Base-by-base conservation (phyloP, 108 stramenopile genomes). In the Aurantiochytrium sp. region DNA sequence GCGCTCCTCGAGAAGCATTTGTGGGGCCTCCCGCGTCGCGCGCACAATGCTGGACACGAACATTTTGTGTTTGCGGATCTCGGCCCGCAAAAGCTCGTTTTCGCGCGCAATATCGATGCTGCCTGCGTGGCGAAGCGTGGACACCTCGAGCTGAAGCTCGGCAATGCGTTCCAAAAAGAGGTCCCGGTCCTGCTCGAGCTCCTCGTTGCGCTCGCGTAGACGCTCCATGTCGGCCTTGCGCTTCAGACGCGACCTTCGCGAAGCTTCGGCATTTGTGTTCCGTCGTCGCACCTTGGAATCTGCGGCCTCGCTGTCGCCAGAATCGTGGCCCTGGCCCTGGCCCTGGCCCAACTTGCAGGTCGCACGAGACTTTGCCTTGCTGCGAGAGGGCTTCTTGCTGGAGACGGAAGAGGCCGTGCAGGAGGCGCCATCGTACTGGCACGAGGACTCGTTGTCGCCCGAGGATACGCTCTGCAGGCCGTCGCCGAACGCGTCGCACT, bases 61-160 rank as follows among this genome's bases (percentile, higher is more conserved):
- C 76, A 83, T 47, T 83, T 83, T 83, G 51, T 83, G 76, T 53
- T 83, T 83, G n/a, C 51, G 76, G 51, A 83, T 83, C 76, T 83
- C 76, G n/a, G 76, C 76, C 16, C 76, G 76, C 5, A 83, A 45
- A 8, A 83, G 28, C 45, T 47, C 76, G 23, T 83, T 83, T 23
- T 83, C 76, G 12, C 51, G 45, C 12, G 45, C 76, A 4, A 83
- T 23, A 23, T 83, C 51, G 49, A 83, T 23, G 49, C 51, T 53
- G 19, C 76, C 76, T 47, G 49, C 76, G 51, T 53, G 49, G n/a
- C 76, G 76, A 35, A 83, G 76, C 45, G 51, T 53, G 23, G 45
- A 53, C 10, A 83, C 76, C 51, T 83, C 49, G 28, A 53, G 45
- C 51, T 47, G 45, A 12, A 83, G 51, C n/a, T 83, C 76, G 8